Conservation (phyloP, 2,329 filamentous ascomycete species). For the Penicillium sp. region DNA sequence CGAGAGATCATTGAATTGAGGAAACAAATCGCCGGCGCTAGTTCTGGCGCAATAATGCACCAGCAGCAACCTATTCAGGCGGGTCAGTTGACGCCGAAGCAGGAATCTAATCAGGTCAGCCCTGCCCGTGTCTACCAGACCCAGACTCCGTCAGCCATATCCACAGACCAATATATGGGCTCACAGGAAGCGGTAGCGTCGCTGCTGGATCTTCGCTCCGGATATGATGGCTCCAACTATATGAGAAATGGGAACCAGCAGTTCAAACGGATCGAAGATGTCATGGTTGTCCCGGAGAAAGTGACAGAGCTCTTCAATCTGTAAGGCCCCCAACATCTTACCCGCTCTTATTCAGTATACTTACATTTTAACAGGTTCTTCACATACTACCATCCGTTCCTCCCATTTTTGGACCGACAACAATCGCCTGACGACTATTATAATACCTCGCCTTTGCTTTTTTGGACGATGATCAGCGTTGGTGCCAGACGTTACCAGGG, state of each 20-base stretch:
- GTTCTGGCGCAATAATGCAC: slow-evolving; percentile 22
- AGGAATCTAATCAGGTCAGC: slow-evolving; percentile 38
- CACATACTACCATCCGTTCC: slow-evolving; percentile 62
- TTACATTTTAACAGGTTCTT: slow-evolving; percentile 56
- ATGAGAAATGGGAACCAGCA: slow-evolving; percentile 52
- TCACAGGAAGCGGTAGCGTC: slow-evolving; percentile 53
- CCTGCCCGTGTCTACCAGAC: slow-evolving; percentile 35
- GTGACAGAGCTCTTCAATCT: slow-evolving; percentile 47
- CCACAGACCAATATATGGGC: slow-evolving; percentile 45
- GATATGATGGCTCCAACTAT: slow-evolving; percentile 43
- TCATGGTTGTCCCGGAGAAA: slow-evolving; percentile 44
- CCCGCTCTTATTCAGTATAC: not conserved
- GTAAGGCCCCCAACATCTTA: slow-evolving; percentile 26
- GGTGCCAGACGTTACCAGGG: slow-evolving; percentile 60
- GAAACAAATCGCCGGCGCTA: slow-evolving; percentile 45
- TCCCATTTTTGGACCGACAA: slow-evolving; percentile 61
- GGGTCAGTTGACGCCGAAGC: slow-evolving; percentile 35
- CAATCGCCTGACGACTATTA: slow-evolving; percentile 58
- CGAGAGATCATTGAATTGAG: slow-evolving; percentile 54
- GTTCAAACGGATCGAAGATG: slow-evolving; percentile 54
- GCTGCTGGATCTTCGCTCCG: slow-evolving; percentile 50
- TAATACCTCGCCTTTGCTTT: slow-evolving; percentile 61
- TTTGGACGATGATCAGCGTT: slow-evolving; percentile 66
- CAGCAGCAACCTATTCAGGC: slow-evolving; percentile 25
- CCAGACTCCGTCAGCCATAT: slow-evolving; percentile 32